Conservation (phyloP, 1,139 yeast species). For the Candida sp. region DNA sequence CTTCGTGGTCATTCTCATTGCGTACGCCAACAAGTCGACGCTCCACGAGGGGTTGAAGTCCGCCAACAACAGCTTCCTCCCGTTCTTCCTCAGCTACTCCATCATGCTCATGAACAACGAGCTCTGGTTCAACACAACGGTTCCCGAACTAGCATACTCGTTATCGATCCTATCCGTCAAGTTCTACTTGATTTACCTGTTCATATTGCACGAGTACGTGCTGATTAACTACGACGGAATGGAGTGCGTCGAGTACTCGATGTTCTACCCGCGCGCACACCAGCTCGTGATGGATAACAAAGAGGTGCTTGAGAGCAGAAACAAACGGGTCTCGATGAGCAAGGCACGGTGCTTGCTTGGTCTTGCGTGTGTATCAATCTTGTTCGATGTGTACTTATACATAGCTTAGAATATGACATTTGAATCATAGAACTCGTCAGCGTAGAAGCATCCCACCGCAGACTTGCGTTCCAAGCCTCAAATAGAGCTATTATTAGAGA, state of each 20-base stretch:
- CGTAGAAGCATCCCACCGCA: no score
- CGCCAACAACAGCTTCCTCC: conserved; percentile 15
- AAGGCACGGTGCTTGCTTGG: not conserved
- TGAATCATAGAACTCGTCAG: not conserved
- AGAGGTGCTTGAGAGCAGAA: not conserved
- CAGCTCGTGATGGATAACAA: not conserved
- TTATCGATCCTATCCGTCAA: conserved; percentile 10
- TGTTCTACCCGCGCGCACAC: not conserved
- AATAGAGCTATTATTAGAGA: no score
- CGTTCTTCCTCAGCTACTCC: conserved; percentile 16
- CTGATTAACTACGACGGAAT: conserved; percentile 11
- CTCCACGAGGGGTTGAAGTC: conserved; percentile 6
- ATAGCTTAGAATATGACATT: not conserved
- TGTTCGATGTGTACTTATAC: not conserved
- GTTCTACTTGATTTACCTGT: conserved; percentile 15
- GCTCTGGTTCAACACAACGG: not conserved
- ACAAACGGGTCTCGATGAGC: not conserved
- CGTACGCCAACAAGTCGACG: conserved; percentile 2
- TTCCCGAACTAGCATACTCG: conserved; percentile 5
- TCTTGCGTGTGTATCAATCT: not conserved
- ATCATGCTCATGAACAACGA: conserved; percentile 12
- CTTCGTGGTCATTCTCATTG: conserved; percentile 7
- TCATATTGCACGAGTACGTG: conserved; percentile 24
- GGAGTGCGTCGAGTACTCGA: not conserved
- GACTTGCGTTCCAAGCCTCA: no score